Evolutionary conservation across 2,329 filamentous ascomycete genomes (phyloP).

Genomic region (Trichoderma sp.): DNA sequence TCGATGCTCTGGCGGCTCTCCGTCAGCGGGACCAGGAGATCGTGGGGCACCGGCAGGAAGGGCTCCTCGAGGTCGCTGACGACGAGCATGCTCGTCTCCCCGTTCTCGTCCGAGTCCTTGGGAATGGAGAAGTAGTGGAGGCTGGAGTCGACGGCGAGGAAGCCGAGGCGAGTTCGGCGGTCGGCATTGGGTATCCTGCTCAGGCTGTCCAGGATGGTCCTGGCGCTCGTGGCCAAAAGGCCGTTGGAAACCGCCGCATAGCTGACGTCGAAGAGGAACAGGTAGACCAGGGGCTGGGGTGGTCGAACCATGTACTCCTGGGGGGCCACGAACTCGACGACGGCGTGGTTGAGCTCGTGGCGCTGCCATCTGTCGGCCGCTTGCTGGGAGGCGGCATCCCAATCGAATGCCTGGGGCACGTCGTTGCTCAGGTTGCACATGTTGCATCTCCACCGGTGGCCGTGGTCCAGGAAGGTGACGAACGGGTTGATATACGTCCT

Average conservation of each 20-base stretch:
- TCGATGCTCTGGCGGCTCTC: constrained; percentile 92
- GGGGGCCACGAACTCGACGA: constrained; percentile 95
- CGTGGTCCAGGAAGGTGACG: constrained; percentile 93
- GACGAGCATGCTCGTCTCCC: constrained; percentile 87
- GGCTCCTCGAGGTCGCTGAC: constrained; percentile 95
- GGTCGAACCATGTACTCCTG: constrained; percentile 99
- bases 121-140: constrained; percentile 96
- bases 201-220: constrained; percentile 92
- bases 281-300: constrained; percentile 90
- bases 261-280: constrained; percentile 95
- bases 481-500: constrained; percentile 98
- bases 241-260: constrained; percentile 87
- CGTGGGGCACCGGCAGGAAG: constrained; percentile 90
- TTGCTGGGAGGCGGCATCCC: constrained; percentile 91
- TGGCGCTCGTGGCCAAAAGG: constrained; percentile 85
- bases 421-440: constrained; percentile 99
- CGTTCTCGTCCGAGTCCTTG: constrained; percentile 80
- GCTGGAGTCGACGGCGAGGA: constrained; percentile 92
- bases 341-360: constrained; percentile 90
- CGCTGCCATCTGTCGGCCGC: constrained; percentile 89
- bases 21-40: constrained; percentile 84
- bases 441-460: constrained; percentile 97
- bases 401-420: constrained; percentile 98
- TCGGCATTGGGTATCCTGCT: constrained; percentile 98
- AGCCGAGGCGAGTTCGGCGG: constrained; percentile 86